Base-by-base conservation (phyloP, 2,329 filamentous ascomycete genomes). In the Onygenales sp. region DNA sequence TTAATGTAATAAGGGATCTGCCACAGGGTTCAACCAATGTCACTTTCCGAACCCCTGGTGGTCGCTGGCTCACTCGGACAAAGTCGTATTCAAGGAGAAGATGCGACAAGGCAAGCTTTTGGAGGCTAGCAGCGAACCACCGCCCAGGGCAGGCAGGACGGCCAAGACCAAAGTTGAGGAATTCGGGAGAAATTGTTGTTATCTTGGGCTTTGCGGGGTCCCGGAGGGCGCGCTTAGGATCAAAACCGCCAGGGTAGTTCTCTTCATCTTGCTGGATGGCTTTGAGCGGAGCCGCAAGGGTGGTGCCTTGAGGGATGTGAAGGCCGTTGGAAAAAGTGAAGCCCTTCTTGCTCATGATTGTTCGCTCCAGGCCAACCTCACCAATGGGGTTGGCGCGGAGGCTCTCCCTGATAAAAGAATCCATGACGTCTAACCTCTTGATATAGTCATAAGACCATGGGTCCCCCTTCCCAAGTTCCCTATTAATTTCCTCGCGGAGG, bases 341-440 rank as follows among this genome's bases (percentile, higher is more conserved):
- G 31, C 59, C 59, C 11, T 50, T 54, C 3, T 56, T 54, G 9
- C 47, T 48, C 31, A 54, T 53, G 34, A 62, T 54, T 32, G 51
- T 54, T 11, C 57, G 56, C 43, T 57, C 51, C 32, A 62, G 53
- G 37, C 59, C 57, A 40, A 54, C 52, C 34, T 58, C 59, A 42
- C 54, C 55, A 11, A 59, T 54, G 10, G 56, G 53, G 42, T 58
- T 52, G 14, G 52, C 36, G 40, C 58, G 59, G 10, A 61, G 43
- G 31, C 54, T 57, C 42, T 61, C 59, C 42, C 59, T 52, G 45
- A 60, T 55, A n/a, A 57, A 44, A 13, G 57, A 58, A 48, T 61
- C 59, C 49, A 53, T 57, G 51, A 58, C 43, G 17, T 56, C 42
- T 3, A 56, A 37, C 54, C 56, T 62, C 33, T 59, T 45, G 39